A percentile compares a stretch with the other conserved stretches of the same genome.
phyloP scores from a whole-genome alignment of 2,329 filamentous ascomycete species.

The Bipolaris cookei region DNA sequence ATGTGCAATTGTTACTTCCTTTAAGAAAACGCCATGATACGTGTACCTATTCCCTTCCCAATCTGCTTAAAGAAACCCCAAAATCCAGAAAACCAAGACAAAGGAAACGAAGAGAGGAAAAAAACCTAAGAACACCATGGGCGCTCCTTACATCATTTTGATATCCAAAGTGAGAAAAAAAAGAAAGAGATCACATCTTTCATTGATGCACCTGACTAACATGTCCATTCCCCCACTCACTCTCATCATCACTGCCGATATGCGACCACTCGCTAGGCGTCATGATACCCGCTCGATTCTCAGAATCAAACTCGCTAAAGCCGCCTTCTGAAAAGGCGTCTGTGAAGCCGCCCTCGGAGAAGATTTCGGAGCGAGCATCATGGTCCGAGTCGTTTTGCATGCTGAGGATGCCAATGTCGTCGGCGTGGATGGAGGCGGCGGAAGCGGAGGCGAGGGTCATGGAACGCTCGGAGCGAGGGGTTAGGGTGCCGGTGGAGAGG shows the following conservation, averaged over 20 bases:
- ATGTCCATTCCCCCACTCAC: slow-evolving; percentile 45
- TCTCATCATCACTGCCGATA: slow-evolving; percentile 50
- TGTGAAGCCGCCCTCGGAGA: slow-evolving; percentile 46
- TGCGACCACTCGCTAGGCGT: slow-evolving; percentile 51
- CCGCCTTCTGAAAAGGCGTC: slow-evolving; percentile 46
- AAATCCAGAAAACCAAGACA: neutral
- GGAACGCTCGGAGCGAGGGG: slow-evolving; percentile 47
- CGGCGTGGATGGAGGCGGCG: slow-evolving; percentile 34
- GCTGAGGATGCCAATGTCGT: slow-evolving; percentile 45
- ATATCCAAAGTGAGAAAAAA: neutral
- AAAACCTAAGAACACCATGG: neutral
- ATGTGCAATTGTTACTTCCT: too few species aligned
- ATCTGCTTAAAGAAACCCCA: neutral
- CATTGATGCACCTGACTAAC: slow-evolving; percentile 34
- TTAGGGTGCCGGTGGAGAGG: slow-evolving; percentile 47
- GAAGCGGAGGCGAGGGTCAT: slow-evolving; percentile 37
- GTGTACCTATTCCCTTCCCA: neutral
- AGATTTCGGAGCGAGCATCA: slow-evolving; percentile 44
- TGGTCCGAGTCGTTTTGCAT: slow-evolving; percentile 45
- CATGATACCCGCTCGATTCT: slow-evolving; percentile 32
- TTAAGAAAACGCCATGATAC: neutral
- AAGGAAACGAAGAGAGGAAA: neutral
- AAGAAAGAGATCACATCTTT: neutral
- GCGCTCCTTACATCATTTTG: neutral
- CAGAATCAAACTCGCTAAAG: slow-evolving; percentile 40